phyloP scores from a whole-genome alignment of 2,329 filamentous ascomycete genomes.

The Ophiostoma tasmaniense region DNA sequence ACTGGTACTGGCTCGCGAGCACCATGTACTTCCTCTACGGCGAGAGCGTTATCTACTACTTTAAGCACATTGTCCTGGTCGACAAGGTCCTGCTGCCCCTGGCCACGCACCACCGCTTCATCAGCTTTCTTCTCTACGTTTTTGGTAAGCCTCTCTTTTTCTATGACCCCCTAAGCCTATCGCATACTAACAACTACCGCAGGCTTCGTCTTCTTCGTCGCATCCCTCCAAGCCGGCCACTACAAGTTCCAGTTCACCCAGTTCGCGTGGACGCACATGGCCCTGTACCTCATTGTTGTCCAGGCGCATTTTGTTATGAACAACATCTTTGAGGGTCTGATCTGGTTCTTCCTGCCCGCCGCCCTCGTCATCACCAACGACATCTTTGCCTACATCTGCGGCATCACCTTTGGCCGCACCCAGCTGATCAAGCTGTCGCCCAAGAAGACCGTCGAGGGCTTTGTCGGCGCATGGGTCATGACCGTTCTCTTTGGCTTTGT shows the following conservation, averaged over 20 bases:
- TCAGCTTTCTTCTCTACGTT: slow-evolving; percentile 96
- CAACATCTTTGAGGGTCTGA: slow-evolving; percentile 98
- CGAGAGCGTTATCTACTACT: slow-evolving; percentile 99
- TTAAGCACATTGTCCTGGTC: slow-evolving; percentile 95
- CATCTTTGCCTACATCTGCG: slow-evolving; percentile 96
- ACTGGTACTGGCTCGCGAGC: slow-evolving; percentile 98
- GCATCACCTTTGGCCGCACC: slow-evolving; percentile 91
- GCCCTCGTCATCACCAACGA: slow-evolving; percentile 96
- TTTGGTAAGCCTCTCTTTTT: slow-evolving; percentile 53
- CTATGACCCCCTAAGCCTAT: neutral
- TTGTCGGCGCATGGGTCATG: slow-evolving; percentile 92
- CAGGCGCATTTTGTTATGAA: slow-evolving; percentile 99
- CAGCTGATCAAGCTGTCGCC: slow-evolving; percentile 96
- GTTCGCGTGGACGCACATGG: slow-evolving; percentile 99
- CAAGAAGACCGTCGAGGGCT: slow-evolving; percentile 98
- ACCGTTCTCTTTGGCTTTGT: slow-evolving; percentile 78
- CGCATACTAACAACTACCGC: neutral
- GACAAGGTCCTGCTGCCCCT: slow-evolving; percentile 88
- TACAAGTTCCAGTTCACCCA: slow-evolving; percentile 99
- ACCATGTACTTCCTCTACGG: slow-evolving; percentile 99
- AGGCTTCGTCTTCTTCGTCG: slow-evolving; percentile 98
- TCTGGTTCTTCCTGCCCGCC: slow-evolving; percentile 97
- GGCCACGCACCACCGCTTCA: slow-evolving; percentile 95
- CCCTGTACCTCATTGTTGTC: slow-evolving; percentile 92
- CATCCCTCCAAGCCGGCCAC: slow-evolving; percentile 85